Evolutionary conservation across 352 stramenopile genomes (phyloP), one percentile per base, ranked within the genome.

Genomic region (Aphanomyces euteiches): DNA sequence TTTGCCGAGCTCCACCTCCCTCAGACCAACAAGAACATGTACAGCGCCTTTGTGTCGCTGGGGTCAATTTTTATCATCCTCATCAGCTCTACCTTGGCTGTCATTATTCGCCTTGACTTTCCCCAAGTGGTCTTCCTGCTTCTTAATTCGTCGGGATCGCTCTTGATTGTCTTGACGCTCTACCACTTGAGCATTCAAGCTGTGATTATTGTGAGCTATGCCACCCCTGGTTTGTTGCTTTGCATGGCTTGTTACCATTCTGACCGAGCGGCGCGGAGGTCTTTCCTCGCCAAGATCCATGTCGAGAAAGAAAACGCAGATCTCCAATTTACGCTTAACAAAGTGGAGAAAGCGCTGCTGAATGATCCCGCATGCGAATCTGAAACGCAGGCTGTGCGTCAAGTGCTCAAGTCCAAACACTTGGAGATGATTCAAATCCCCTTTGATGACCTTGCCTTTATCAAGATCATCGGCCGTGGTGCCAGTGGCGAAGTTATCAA

Each of bases 401-500:
- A 86, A 41, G 83, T 83, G 6, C 82, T 84, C 5, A 81, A 90
- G 40, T 90, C 90, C 80, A 77, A 82, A 59, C 81, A 92, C 64
- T 74, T 96, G 3, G 83, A 92, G 63, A 78, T 90, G 47, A 78
- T 94, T 17, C 84, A 85, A n/a, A 94, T 96, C 56, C 80, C 85
- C 1, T 96, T 96, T 53, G 78, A 77, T 4, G 88, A 96, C 40
- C 79, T 96, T 36, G 90, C 85, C 37, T 87, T 96, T 67, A 66
- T 94, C 6, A 79, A 92, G 47, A 85, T 84, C 12, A 92, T 94
- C 40, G 86, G 86, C 7, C 79, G 85, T 12, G 86, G 86, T 7
- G 88, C 85, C 2, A 93, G 92, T 80, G 87, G 86, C 15, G 88
- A 94, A 66, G 88, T 96, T n/a, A 94, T 96, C 70, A 93, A 94